Evolutionary conservation across 108 stramenopile species (phyloP).

Genomic region (Pseudonitzschia multistriata): DNA sequence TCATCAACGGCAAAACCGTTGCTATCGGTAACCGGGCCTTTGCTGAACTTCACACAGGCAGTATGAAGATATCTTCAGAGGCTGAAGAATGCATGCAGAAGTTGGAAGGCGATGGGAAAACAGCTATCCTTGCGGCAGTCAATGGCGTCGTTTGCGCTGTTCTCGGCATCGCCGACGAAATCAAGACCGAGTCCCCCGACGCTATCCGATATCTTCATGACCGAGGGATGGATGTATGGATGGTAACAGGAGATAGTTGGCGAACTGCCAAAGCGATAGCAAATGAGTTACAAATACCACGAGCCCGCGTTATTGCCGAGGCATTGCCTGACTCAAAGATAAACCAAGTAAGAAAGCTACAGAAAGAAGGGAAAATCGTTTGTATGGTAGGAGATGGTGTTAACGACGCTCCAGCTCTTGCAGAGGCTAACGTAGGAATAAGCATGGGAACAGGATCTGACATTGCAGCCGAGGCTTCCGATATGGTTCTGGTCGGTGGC

Average conservation of each 20-base stretch:
- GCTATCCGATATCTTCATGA: constrained; percentile 62
- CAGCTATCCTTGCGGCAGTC: constrained; percentile 80
- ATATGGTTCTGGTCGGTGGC: constrained; percentile 90
- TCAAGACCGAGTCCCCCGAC: constrained; percentile 72
- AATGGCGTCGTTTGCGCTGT: constrained; percentile 67
- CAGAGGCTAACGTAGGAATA: constrained; percentile 92
- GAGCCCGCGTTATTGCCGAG: constrained; percentile 78
- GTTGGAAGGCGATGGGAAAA: constrained; percentile 75
- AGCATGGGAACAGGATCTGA: constrained; percentile 95
- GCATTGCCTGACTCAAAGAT: constrained; percentile 86
- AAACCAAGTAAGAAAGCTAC: constrained; percentile 63
- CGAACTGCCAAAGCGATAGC: constrained; percentile 89
- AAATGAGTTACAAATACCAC: constrained; percentile 62
- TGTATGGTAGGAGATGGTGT: constrained; percentile 99
- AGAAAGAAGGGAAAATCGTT: constrained; percentile 65
- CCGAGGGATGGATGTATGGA: constrained; percentile 90
- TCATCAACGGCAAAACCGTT: constrained; percentile 47
- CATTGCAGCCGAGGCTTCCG: constrained; percentile 95
- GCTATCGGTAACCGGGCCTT: constrained; percentile 78
- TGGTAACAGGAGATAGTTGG: constrained; percentile 96
- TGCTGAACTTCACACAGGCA: constrained; percentile 40
- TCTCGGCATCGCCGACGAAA: constrained; percentile 83
- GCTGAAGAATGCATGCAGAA: constrained; percentile 63
- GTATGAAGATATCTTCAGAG: constrained; percentile 54
- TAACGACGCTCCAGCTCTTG: constrained; percentile 96